Evolutionary conservation across 169 alveolate species (phyloP), one percentile per base, ranked within the genome.

Genomic region (Sarcocystis neurona): DNA sequence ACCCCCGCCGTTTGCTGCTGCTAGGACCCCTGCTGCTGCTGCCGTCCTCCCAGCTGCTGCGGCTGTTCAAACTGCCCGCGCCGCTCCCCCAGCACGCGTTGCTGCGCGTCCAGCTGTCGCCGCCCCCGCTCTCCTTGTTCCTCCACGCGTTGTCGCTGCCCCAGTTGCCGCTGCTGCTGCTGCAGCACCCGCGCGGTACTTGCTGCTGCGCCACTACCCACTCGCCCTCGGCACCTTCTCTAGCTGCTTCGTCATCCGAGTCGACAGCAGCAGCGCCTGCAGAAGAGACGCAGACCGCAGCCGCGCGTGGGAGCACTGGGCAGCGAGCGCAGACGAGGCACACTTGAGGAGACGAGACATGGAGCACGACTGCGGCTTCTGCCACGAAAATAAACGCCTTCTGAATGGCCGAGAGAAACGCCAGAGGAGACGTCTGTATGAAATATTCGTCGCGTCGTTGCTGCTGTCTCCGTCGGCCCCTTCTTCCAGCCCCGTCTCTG

Each of bases 281-380:
- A 2, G 82, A 72, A 6, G 82, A 48, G 8, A 53, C 47, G 2
- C 34, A 72, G 58, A 72, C 53, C 82, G 82, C 82, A 6, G 82
- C 82, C 27, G 82, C 82, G 30, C 82, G 82, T 15, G 82, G 82
- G 10, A 72, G 58, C 12, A 39, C 41, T 2, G 82, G 82, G 18
- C 88, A 88, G 75, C 58, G 63, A 58, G 87, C 82, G 88, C 91
- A 87, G 30, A 87, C 82, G 30, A 87, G 91, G 46, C 91, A 87
- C 32, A 87, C 91, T n/a, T 87, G 88, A 4, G 91, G 87, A n/a
- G 91, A 85, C 41, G 82, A 66, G 37, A 75, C 91, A 41, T 87
- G 91, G 70, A 87, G 88, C 63, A 75, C 84, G 60, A 77, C 87
- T 41, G 91, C 78, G 8, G 91, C 91, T 47, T 87, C 91, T 74